Evolutionary conservation across 768 basidiomycete genomes (phyloP).

Genomic region (Lentinula lateritia): DNA sequence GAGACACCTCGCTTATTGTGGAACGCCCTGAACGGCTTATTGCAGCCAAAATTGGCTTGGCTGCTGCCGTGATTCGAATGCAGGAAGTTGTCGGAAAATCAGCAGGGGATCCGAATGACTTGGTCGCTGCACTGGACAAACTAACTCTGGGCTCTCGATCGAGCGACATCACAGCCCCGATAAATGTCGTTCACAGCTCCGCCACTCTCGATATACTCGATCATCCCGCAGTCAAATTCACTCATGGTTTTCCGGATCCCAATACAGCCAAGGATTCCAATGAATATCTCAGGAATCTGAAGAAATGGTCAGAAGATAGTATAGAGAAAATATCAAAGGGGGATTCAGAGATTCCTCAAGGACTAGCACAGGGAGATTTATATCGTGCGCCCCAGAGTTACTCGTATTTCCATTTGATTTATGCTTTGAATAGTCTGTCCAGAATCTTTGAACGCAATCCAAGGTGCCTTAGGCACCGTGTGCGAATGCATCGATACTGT

Average conservation of each 20-base stretch:
- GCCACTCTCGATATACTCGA: slow-evolving; percentile 50
- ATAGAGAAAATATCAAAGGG: slow-evolving; percentile 53
- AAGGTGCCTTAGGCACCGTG: slow-evolving; percentile 76
- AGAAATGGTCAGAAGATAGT: slow-evolving; percentile 55
- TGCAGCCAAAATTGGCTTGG: slow-evolving; percentile 77
- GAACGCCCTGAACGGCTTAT: slow-evolving; percentile 88
- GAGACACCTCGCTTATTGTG: slow-evolving; percentile 71
- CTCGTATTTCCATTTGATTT: neutral
- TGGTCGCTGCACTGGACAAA: slow-evolving; percentile 40
- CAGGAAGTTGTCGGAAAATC: slow-evolving; percentile 30
- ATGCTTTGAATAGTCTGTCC: slow-evolving; percentile 59
- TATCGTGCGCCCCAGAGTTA: slow-evolving; percentile 45
- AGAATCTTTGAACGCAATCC: slow-evolving; percentile 68
- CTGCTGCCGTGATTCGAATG: slow-evolving; percentile 72
- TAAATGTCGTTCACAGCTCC: slow-evolving; percentile 43
- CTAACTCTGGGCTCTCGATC: slow-evolving; percentile 28
- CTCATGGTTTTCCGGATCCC: slow-evolving; percentile 42
- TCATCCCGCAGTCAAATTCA: slow-evolving; percentile 62
- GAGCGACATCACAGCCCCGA: slow-evolving; percentile 6
- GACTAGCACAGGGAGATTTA: slow-evolving; percentile 71
- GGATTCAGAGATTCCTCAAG: slow-evolving; percentile 71
- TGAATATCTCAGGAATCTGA: slow-evolving; percentile 60
- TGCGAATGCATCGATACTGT: slow-evolving; percentile 85
- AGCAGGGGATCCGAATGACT: slow-evolving; percentile 28
- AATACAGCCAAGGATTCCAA: slow-evolving; percentile 54